Conservation (phyloP, 225 moss, liverwort and hornwort genomes). For the Rhytidiadelphus loreus region DNA sequence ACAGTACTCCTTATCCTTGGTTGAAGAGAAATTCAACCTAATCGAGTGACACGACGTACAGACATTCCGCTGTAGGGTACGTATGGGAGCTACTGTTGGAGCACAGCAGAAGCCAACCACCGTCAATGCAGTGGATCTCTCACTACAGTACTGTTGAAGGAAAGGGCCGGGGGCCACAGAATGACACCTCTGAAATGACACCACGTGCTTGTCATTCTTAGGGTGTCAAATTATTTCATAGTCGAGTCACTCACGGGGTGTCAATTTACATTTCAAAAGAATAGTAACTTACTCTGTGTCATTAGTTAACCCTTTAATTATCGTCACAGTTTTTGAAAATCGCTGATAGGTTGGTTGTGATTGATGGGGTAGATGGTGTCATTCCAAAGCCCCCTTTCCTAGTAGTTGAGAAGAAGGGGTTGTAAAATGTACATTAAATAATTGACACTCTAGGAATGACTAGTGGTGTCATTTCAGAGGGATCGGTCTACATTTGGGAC, state of each 20-base stretch:
- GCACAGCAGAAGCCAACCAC: not conserved
- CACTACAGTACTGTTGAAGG: not conserved
- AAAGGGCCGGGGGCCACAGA: not conserved
- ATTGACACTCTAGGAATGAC: not conserved
- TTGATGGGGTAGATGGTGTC: not conserved
- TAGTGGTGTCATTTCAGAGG: not conserved
- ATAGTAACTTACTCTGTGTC: not conserved
- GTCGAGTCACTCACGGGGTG: not conserved
- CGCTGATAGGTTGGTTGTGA: no score
- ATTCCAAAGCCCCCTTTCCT: not conserved
- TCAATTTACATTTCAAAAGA: not conserved
- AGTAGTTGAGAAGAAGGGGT: not conserved
- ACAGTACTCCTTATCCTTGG: not conserved
- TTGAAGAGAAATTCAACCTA: not conserved
- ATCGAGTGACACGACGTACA: not conserved
- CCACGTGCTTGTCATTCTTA: not conserved
- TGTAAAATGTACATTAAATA: not conserved
- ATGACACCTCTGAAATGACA: not conserved
- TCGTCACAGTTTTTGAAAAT: no score
- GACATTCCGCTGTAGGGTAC: not conserved
- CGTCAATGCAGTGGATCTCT: not conserved
- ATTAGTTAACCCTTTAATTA: not conserved
- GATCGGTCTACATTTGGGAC: not conserved
- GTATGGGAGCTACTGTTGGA: not conserved
- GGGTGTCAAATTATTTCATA: not conserved